Conservation (phyloP, 2,329 filamentous ascomycete species). For the Aspergillus eucalypticola region DNA sequence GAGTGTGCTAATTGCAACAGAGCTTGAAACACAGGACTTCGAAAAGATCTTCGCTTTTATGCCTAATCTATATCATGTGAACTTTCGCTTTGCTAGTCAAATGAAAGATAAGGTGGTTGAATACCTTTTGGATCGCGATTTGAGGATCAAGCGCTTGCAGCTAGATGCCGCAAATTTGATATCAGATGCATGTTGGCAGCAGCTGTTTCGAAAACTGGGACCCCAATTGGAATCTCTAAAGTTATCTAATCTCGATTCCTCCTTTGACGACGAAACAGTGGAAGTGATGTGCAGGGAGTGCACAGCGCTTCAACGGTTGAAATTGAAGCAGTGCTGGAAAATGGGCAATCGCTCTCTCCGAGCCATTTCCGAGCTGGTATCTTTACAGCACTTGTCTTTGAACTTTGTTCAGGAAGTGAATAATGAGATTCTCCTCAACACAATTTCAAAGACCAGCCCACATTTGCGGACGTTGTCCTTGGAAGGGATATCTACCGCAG, state of each 20-base stretch:
- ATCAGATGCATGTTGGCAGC: slow-evolving; percentile 71
- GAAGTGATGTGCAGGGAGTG: slow-evolving; percentile 63
- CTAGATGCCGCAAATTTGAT: slow-evolving; percentile 84
- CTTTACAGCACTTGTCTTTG: slow-evolving; percentile 74
- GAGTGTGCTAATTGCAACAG: slow-evolving; percentile 43
- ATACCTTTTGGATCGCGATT: slow-evolving; percentile 73
- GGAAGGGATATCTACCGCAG: slow-evolving; percentile 64
- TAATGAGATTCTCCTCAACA: slow-evolving; percentile 58
- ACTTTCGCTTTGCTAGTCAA: slow-evolving; percentile 82
- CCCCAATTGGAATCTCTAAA: slow-evolving; percentile 66
- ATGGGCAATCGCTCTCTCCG: slow-evolving; percentile 66
- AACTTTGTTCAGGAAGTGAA: slow-evolving; percentile 61
- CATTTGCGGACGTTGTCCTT: slow-evolving; percentile 77
- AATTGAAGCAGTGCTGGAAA: slow-evolving; percentile 77
- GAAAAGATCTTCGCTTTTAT: slow-evolving; percentile 76
- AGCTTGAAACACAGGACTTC: slow-evolving; percentile 73
- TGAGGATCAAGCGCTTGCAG: slow-evolving; percentile 69
- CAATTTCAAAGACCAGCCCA: slow-evolving; percentile 64
- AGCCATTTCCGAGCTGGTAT: slow-evolving; percentile 61
- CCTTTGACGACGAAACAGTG: slow-evolving; percentile 73
- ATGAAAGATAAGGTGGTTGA: slow-evolving; percentile 83
- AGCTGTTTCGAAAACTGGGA: slow-evolving; percentile 68
- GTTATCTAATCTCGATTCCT: slow-evolving; percentile 79
- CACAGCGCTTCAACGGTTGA: slow-evolving; percentile 70
- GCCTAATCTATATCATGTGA: slow-evolving; percentile 67